These are phyloP conservation scores for Geum urbanum DNA, from an alignment of 306 rosid genomes.

Conservation along the genomic window DNA sequence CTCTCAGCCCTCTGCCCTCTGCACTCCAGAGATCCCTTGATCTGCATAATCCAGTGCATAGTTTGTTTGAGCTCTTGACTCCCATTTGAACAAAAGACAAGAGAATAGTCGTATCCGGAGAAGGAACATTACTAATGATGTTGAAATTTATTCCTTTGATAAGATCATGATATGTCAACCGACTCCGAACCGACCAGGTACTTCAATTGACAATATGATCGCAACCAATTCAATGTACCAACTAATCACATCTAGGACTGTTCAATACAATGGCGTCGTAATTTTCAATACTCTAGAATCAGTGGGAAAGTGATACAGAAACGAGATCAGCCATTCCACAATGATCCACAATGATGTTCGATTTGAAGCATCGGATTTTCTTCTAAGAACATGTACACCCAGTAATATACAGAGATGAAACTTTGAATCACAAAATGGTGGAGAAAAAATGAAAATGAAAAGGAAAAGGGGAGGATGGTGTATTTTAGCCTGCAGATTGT, in stretches of 20 bases:
- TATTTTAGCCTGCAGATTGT: conserved; percentile 46
- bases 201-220: neutral
- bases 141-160: too few relatives aligned
- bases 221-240: neutral
- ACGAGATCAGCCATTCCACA: neutral
- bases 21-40: too few relatives aligned
- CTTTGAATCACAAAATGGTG: conserved; percentile 20
- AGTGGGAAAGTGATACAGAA: neutral
- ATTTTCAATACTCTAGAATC: neutral
- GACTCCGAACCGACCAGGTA: neutral
- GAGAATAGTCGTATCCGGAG: too few relatives aligned
- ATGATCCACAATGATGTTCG: conserved; percentile 7
- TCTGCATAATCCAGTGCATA: too few relatives aligned
- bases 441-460: neutral
- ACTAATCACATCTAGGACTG: neutral
- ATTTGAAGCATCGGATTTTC: conserved; percentile 14
- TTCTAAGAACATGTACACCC: conserved; percentile 46
- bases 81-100: too few relatives aligned
- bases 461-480: neutral
- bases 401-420: conserved; percentile 44
- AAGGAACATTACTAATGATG: neutral
- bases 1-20: too few relatives aligned
- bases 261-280: neutral
- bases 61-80: too few relatives aligned
- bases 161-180: neutral